These are phyloP conservation scores for Xylariaceae sp. DNA, from an alignment of 2,329 filamentous ascomycete species.

Conservation along the genomic window DNA sequence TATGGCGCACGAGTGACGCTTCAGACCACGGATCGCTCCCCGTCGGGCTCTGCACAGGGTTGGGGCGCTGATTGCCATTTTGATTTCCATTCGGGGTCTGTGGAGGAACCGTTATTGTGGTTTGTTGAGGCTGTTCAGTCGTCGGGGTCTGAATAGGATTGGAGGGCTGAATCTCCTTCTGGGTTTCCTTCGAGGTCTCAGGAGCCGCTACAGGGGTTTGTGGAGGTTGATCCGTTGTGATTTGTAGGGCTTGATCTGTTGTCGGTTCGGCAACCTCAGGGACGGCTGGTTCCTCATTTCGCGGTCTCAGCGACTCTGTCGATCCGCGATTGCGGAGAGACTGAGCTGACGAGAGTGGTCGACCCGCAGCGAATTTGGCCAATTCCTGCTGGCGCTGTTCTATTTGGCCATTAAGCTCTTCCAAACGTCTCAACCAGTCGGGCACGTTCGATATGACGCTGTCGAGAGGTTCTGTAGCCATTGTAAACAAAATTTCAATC, in stretches of 20 bases:
- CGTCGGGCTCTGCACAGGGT: conserved; percentile 25
- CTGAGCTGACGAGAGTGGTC: conserved; percentile 33
- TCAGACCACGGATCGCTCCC: conserved; percentile 35
- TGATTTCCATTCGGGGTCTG: conserved; percentile 17
- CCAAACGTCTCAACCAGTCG: conserved; percentile 54
- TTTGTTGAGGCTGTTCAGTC: background rate
- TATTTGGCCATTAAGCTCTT: conserved; percentile 57
- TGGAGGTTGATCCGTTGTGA: conserved; percentile 9
- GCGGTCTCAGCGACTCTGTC: conserved; percentile 48
- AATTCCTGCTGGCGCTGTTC: conserved; percentile 57
- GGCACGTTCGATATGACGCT: conserved; percentile 53
- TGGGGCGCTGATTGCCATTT: conserved; percentile 17
- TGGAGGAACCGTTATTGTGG: background rate
- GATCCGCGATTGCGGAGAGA: conserved; percentile 49
- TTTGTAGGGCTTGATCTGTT: conserved; percentile 4
- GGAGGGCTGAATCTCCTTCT: conserved; percentile 23
- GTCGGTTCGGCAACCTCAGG: conserved; percentile 16
- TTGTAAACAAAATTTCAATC: conserved; percentile 14
- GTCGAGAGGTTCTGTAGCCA: conserved; percentile 52
- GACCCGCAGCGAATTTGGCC: conserved; percentile 41
- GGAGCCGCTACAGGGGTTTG: conserved; percentile 6
- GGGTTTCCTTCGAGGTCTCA: conserved; percentile 18
- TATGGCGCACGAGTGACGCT: conserved; percentile 37
- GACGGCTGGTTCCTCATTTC: conserved; percentile 38
- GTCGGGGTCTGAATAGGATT: conserved; percentile 25